Base-by-base conservation (phyloP, 192 early-diverging fungal genomes). In the Backusella psychrophila region DNA sequence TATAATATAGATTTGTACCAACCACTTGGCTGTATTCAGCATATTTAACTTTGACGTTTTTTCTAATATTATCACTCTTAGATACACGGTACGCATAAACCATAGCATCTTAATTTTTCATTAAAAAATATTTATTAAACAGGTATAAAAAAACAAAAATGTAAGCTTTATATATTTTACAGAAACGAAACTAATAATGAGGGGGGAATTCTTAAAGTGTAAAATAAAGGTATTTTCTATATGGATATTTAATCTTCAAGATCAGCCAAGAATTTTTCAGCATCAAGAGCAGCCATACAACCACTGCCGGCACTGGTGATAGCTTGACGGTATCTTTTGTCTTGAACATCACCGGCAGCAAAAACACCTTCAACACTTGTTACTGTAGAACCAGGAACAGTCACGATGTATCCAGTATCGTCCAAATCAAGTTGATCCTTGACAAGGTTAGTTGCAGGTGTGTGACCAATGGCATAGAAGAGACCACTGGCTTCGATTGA, bases 391-490 rank as follows among this genome's bases (percentile, higher is more conserved):
- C 92, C 94, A 34, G 94, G 93, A 46, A 87, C 86, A 52, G 90
- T 91, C 44, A 90, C 82, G 77, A 99, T 93, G 82, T 99, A 99
- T 66, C 95, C 95, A 74, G 90, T 91, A 68, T 91, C 89, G 82
- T 99, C 94, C 75, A 94, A 80, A 46, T 92, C 84, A 52, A 99
- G 77, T 82, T 96, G 93, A 66, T 90, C 90, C 72, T 89, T 87
- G 71, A 93, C 85, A 80, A 90, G 88, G 21, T 83, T 63, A n/a
- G 93, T 94, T 86, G 96, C 96, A 59, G 97, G 97, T 39, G 82
- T 88, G 84, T 99, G 98, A 44, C 98, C 97, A 82, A 99, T 98
- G 33, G 98, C 98, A 83, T 98, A 99, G 83, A 99, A 98, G 70
- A 99, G 84, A 29, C 98, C 98, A 75, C 93, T 97, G 46, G 93